These are phyloP conservation scores for Rhododendron vialii DNA, from an alignment of 148 eudicot species.

Conservation along the genomic window DNA sequence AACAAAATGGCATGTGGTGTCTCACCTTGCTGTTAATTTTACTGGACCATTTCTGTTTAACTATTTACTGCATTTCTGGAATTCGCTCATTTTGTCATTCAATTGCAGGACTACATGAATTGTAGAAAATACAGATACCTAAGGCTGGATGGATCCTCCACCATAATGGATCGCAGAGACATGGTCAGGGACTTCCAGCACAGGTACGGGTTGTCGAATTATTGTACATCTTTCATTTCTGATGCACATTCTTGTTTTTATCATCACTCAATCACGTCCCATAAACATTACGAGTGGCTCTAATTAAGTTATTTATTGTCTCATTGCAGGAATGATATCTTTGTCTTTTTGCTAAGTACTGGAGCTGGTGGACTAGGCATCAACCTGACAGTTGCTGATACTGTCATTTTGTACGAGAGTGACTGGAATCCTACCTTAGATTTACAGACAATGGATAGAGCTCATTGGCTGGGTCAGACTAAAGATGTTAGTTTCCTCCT, in stretches of 20 bases:
- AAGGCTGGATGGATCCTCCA: slow-evolving; percentile 95
- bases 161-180: slow-evolving; percentile 95
- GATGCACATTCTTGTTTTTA: neutral
- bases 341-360: slow-evolving; percentile 95
- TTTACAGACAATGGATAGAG: slow-evolving; percentile 99
- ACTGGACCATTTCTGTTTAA: neutral
- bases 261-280: neutral
- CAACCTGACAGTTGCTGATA: slow-evolving; percentile 96
- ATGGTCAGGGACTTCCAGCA: slow-evolving; percentile 97
- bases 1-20: neutral
- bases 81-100: slow-evolving; percentile 12
- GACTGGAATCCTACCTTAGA: slow-evolving; percentile 99
- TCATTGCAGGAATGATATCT: slow-evolving; percentile 77
- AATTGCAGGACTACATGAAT: slow-evolving; percentile 90
- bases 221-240: neutral
- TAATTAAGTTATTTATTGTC: slow-evolving; percentile 15
- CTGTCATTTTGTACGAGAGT: slow-evolving; percentile 96
- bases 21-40: neutral
- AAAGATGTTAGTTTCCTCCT: slow-evolving; percentile 72
- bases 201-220: slow-evolving; percentile 37
- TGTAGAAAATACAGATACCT: slow-evolving; percentile 86
- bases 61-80: neutral
- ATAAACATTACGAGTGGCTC: neutral
- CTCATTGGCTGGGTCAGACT: slow-evolving; percentile 98
- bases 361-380: slow-evolving; percentile 98